Base-by-base conservation (phyloP, 2,329 filamentous ascomycete species). In the Plectosphaerella plurivora region DNA sequence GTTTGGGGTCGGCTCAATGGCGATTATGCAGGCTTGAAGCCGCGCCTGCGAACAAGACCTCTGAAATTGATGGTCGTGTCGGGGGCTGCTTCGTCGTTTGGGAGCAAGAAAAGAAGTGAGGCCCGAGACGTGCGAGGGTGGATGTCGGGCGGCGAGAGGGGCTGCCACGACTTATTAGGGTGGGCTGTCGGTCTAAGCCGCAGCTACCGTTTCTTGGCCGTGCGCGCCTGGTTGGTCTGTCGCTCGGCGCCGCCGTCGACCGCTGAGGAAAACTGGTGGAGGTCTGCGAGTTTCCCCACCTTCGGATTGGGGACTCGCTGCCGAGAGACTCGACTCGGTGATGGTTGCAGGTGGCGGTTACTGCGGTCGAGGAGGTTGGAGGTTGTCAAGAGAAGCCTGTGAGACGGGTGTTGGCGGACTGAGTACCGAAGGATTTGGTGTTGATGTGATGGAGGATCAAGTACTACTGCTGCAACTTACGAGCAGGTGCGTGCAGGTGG, bases 111-210 rank as follows among this genome's bases (percentile, higher is more conserved):
- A 33, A 37, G 9, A 24, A 20, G 16, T 33, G 41, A 20, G 18
- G 41, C 41, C 41, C 41, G 28, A 44, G 18, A 44, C 41, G 41
- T 44, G 41, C 16, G 16, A 18, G 6, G 41, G 41, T 44, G 41
- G 41, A 41, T 15, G 47, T 49, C 50, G 50, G 52, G 54, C 54
- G 54, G 52, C 49, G 50, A 54, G 50, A 57, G 55, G 55, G 55
- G 50, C 54, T 41, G 22, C 50, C 55, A 56, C 54, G 54, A 52
- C 55, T 56, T 56, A 56, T 57, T 54, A 53, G 39, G 50, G 49
- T 56, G 53, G 41, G 49, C 45, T 18, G 52, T 39, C 51, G 53
- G 51, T 49, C 47, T 41, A 41, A 49, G 47, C 47, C 47, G 22
- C 47, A 22, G 41, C 41, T 41, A 24, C 47, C 18, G 47, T 41